Percentiles rank a stretch among this genome's conserved stretches.
phyloP scores from a whole-genome alignment of 2,329 filamentous ascomycete species.

The Fusarium lateritium region DNA sequence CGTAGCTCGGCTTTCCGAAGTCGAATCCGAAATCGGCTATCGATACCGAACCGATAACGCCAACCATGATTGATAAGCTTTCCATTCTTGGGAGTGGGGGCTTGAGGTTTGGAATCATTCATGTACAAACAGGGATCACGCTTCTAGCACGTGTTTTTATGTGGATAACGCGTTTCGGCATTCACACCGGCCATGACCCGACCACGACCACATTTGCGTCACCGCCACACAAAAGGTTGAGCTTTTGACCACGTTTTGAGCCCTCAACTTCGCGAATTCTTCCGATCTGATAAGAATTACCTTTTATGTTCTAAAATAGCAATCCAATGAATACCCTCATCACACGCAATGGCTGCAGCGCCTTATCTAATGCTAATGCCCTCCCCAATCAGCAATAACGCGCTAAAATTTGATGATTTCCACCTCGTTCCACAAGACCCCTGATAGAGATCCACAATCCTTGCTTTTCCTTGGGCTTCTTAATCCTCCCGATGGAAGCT shows the following conservation, averaged over 20 bases:
- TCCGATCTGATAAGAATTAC: slow-evolving; percentile 17
- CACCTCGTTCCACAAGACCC: slow-evolving; percentile 35
- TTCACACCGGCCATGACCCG: slow-evolving; percentile 15
- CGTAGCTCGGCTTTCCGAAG: slow-evolving; percentile 18
- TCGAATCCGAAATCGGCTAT: slow-evolving; percentile 3
- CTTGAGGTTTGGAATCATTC: slow-evolving; percentile 29
- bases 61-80: slow-evolving; percentile 2
- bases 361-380: background rate
- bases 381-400: slow-evolving; percentile 30
- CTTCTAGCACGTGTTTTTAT: slow-evolving; percentile 24
- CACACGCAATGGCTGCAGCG: too few relatives aligned
- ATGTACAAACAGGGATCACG: slow-evolving; percentile 6
- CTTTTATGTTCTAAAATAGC: background rate
- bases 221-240: slow-evolving; percentile 11
- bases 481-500: slow-evolving; percentile 6
- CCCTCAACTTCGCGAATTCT: background rate
- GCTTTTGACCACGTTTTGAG: background rate
- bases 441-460: slow-evolving; percentile 34
- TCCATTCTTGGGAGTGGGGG: slow-evolving; percentile 12
- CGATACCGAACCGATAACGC: slow-evolving; percentile 14
- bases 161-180: slow-evolving; percentile 10
- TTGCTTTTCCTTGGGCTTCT: slow-evolving; percentile 29
- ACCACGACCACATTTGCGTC: slow-evolving; percentile 35
- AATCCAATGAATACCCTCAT: background rate
- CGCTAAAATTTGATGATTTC: slow-evolving; percentile 42